A percentile compares a stretch with the other conserved stretches of the same genome.
Evolutionary conservation across 2,329 filamentous ascomycete genomes (phyloP).

Genomic region (Sclerotinia minor): DNA sequence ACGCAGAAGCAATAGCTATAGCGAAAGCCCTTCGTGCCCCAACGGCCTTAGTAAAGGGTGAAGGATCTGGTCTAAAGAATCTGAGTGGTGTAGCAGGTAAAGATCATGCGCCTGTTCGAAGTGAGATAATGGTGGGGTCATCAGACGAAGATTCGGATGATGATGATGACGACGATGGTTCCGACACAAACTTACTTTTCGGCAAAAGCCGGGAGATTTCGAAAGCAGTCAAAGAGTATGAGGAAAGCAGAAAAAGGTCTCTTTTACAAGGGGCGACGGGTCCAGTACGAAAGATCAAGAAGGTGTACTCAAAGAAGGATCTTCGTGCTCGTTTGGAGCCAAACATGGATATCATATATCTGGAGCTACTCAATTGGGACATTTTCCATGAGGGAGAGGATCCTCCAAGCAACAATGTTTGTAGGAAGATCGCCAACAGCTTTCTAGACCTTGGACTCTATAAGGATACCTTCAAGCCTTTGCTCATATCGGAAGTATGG

Average conservation of each 20-base stretch:
- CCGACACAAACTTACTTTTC: constrained; percentile 47
- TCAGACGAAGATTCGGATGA: constrained; percentile 74
- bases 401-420: constrained; percentile 74
- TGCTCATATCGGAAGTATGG: constrained; percentile 93
- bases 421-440: constrained; percentile 72
- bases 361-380: constrained; percentile 87
- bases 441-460: constrained; percentile 79
- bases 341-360: constrained; percentile 81
- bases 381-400: constrained; percentile 88
- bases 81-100: constrained; percentile 73
- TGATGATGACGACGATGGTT: constrained; percentile 52
- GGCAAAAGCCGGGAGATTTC: constrained; percentile 47
- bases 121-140: constrained; percentile 86
- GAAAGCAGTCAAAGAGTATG: constrained; percentile 45
- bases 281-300: constrained; percentile 81
- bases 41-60: constrained; percentile 61
- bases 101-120: constrained; percentile 71
- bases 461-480: constrained; percentile 83
- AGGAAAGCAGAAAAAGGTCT: constrained; percentile 50
- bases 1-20: constrained; percentile 69
- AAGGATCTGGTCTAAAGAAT: constrained; percentile 74
- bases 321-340: constrained; percentile 91
- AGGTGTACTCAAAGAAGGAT: constrained; percentile 82
- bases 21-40: constrained; percentile 61
- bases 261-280: constrained; percentile 58